Evolutionary conservation across 2,329 filamentous ascomycete species (phyloP).

Genomic region (Paracorniculantispora psalliotae): DNA sequence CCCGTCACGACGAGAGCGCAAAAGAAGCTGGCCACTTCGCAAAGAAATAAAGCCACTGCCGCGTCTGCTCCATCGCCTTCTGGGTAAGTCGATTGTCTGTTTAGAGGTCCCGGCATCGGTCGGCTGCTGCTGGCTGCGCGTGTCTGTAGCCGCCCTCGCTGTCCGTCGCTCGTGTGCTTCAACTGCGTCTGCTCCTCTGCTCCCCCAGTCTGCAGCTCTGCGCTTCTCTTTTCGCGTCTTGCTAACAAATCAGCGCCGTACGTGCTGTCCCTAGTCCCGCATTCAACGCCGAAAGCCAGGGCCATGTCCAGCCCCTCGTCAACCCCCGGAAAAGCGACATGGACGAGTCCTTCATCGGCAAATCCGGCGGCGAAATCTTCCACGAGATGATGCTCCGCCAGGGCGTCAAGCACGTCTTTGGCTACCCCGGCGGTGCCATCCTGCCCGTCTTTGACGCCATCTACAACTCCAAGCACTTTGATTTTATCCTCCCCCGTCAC

Average conservation of each 20-base stretch:
- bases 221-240: not conserved
- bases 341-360: constrained; percentile 87
- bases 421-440: constrained; percentile 93
- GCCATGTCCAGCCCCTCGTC: constrained; percentile 66
- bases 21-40: constrained; percentile 36
- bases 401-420: constrained; percentile 87
- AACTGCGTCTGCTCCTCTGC: no score
- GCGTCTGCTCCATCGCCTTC: constrained; percentile 34
- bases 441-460: constrained; percentile 98
- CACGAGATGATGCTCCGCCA: constrained; percentile 98
- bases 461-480: constrained; percentile 94
- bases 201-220: not conserved
- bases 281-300: constrained; percentile 47
- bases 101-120: no score
- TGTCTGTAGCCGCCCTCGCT: not conserved
- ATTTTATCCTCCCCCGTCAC: constrained; percentile 91
- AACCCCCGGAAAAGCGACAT: constrained; percentile 57
- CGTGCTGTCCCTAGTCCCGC: constrained; percentile 60
- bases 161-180: not conserved
- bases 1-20: constrained; percentile 30
- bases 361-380: constrained; percentile 94
- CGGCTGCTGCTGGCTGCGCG: no score
- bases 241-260: constrained; percentile 28
- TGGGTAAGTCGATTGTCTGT: constrained; percentile 41
- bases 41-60: constrained; percentile 46